Percentiles rank a stretch among this genome's conserved stretches.
phyloP scores from a whole-genome alignment of 495 filamentous ascomycete species.

The Bacidia gigantensis region DNA sequence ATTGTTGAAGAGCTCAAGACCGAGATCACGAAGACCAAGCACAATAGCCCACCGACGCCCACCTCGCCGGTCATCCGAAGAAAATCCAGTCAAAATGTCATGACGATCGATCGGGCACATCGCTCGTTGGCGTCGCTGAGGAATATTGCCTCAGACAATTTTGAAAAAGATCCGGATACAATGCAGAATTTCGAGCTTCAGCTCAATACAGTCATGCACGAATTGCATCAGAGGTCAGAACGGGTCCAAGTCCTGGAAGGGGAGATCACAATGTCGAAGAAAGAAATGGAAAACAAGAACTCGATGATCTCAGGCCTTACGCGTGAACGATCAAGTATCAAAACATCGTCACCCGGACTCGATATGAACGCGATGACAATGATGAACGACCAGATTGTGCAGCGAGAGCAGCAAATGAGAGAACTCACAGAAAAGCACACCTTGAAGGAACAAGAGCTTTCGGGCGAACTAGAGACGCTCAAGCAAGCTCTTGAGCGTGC shows the following conservation, averaged over 20 bases:
- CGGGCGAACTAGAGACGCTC: conserved; percentile 52
- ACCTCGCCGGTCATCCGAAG: conserved; percentile 67
- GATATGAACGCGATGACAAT: conserved; percentile 86
- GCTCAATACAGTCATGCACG: conserved; percentile 82
- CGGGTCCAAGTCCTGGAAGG: conserved; percentile 78
- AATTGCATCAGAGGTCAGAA: conserved; percentile 75
- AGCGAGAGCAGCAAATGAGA: conserved; percentile 68
- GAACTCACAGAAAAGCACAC: conserved; percentile 59
- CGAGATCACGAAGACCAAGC: conserved; percentile 63
- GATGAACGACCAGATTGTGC: conserved; percentile 73
- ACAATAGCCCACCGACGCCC: conserved; percentile 50
- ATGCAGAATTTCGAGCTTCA: conserved; percentile 91
- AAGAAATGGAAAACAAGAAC: conserved; percentile 92
- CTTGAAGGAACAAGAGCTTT: conserved; percentile 57
- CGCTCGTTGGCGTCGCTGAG: conserved; percentile 81
- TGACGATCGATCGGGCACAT: conserved; percentile 82
- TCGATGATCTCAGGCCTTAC: conserved; percentile 89
- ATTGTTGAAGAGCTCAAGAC: conserved; percentile 81
- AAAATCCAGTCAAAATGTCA: conserved; percentile 84
- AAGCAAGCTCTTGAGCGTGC: conserved; percentile 34
- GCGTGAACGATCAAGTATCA: conserved; percentile 78
- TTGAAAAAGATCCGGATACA: conserved; percentile 65
- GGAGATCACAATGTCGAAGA: conserved; percentile 70
- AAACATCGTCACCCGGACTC: conserved; percentile 59
- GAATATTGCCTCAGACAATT: conserved; percentile 73